phyloP scores from a whole-genome alignment of 129 eudicot genomes.

The Tanacetum coccineum region DNA sequence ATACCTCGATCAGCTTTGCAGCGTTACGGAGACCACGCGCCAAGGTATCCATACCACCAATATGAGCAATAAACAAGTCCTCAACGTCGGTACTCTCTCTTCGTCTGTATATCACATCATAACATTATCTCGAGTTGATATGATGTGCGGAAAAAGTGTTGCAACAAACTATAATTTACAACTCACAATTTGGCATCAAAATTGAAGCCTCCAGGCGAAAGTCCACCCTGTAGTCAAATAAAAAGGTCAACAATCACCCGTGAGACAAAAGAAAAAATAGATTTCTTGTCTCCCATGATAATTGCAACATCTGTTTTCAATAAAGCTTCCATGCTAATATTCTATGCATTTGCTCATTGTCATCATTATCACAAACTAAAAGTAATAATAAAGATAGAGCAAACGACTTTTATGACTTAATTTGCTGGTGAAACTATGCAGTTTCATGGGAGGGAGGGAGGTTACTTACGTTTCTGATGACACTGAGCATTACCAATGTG shows the following conservation, averaged over 20 bases:
- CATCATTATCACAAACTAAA: neutral
- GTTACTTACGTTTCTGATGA: constrained; percentile 67
- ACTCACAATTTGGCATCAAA: constrained; percentile 98
- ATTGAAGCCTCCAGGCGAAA: constrained; percentile 97
- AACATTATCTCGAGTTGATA: neutral
- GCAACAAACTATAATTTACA: constrained; percentile 4
- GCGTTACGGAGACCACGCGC: constrained; percentile 96
- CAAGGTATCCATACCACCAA: constrained; percentile 92
- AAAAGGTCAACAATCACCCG: neutral
- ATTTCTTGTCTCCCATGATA: neutral
- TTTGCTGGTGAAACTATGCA: constrained; percentile 3
- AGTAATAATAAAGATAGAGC: neutral
- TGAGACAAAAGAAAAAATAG: neutral
- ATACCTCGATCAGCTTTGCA: constrained; percentile 78
- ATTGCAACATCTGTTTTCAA: neutral
- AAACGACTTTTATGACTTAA: neutral
- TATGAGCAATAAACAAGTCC: constrained; percentile 90
- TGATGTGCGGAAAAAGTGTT: neutral
- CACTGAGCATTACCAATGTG: constrained; percentile 82
- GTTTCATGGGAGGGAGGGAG: neutral
- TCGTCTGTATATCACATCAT: constrained; percentile 49
- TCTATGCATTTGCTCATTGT: neutral
- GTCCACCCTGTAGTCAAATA: constrained; percentile 67
- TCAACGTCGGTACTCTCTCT: constrained; percentile 99
- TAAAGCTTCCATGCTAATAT: neutral